Evolutionary conservation across 345 rosid species (phyloP).

Genomic region (rapeseed (Brassica napus)): Da-Ae NC_063441.1:16203001-16203500

Average conservation of each 20-base stretch:
- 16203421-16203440: conserved; percentile 73
- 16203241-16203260: conserved; percentile 86
- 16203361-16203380: conserved; percentile 63
- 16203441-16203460: conserved; percentile 72
- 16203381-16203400: conserved; percentile 61
- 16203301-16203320: conserved; percentile 56
- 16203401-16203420: conserved; percentile 69
- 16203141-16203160: conserved; percentile 79
- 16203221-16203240: conserved; percentile 74
- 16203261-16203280: conserved; percentile 68
- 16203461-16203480: conserved; percentile 63
- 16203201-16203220: conserved; percentile 68
- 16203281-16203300: conserved; percentile 60
- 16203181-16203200: conserved; percentile 54
- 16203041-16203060: conserved; percentile 37
- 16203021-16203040: conserved; percentile 4
- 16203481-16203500: conserved; percentile 77
- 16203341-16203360: conserved; percentile 81
- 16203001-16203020: conserved; percentile 29
- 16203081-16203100: conserved; percentile 50
- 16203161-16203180: conserved; percentile 86
- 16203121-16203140: conserved; percentile 80
- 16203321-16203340: conserved; percentile 66
- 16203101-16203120: conserved; percentile 62
- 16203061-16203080: conserved; percentile 43